Base-by-base conservation (phyloP, 305 asterid genomes). In the Plantago coronopus region DNA sequence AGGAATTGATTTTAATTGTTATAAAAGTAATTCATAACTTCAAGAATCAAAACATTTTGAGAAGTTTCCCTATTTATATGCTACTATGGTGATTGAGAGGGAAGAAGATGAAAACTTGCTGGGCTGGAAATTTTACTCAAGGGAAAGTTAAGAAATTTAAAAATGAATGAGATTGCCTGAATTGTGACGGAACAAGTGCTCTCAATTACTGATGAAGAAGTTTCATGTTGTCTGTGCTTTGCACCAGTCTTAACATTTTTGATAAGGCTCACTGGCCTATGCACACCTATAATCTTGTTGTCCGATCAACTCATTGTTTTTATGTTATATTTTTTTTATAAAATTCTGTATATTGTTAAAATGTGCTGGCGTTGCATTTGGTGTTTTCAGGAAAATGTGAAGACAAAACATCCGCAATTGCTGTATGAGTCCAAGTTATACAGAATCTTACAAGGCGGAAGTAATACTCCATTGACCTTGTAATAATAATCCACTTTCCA, bases 331-430 rank as follows among this genome's bases (percentile, higher is more conserved):
- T n/a, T n/a, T n/a, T n/a, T n/a, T n/a, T n/a, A n/a, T n/a, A n/a
- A n/a, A n/a, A n/a, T n/a, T n/a, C n/a, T n/a, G n/a, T n/a, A 50
- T 48, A 25, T 17, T 19, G 56, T 17, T 20, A 17, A 22, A 4
- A 17, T 51, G 2, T 53, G 71, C 51, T 70, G 53, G 66, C 34
- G 27, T 46, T 31, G 53, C 68, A 42, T 70, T 57, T 69, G 54
- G 65, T 31, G 17, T 81, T n/a, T 75, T 65, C 84, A 84, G 88
- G 88, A 84, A 78, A 81, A 79, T 73, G 84, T 79, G 74, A 81
- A 84, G 76, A 81, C 91, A 64, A 81, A 81, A 67, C 94, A 85
- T 74, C 94, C 94, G 53, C 94, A 85, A 55, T 71, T 85, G 79
- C 79, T 85, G 60, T 85, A 82, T 17, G 89, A 85, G 77, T 85